Percentiles rank a stretch among this genome's conserved stretches.
phyloP scores from a whole-genome alignment of 2,329 filamentous ascomycete genomes.

The Aureobasidium pullulans region DNA sequence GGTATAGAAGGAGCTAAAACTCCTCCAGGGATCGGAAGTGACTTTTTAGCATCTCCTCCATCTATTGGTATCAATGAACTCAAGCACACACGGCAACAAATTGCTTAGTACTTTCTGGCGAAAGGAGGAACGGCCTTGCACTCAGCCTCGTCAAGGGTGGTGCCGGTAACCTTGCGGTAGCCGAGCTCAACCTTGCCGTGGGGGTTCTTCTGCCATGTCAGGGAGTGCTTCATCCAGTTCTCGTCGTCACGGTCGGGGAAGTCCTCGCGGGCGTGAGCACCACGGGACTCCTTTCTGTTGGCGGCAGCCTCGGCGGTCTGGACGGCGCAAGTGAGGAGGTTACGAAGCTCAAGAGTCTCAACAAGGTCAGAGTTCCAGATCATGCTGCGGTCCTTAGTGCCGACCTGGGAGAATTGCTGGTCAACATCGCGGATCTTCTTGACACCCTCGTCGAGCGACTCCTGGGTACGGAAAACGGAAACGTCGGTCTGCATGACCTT shows the following conservation, averaged over 20 bases:
- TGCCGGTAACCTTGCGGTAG: conserved; percentile 75
- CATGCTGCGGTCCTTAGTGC: conserved; percentile 98
- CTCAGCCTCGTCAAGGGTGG: conserved; percentile 88
- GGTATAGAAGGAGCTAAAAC: background rate
- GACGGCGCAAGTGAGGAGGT: conserved; percentile 88
- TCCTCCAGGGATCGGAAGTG: background rate
- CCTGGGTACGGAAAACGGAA: conserved; percentile 90
- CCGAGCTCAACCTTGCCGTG: conserved; percentile 79
- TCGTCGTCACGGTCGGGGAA: conserved; percentile 90
- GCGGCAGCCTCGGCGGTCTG: conserved; percentile 89
- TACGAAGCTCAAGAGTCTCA: conserved; percentile 91
- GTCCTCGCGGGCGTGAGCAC: conserved; percentile 94
- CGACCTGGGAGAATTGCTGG: conserved; percentile 68
- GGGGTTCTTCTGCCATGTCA: conserved; percentile 89
- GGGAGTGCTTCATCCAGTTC: conserved; percentile 99
- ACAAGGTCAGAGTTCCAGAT: conserved; percentile 99
- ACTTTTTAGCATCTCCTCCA: background rate
- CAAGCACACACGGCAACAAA: background rate
- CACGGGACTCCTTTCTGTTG: conserved; percentile 93
- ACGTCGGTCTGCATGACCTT: conserved; percentile 98
- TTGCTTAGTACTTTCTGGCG: conserved; percentile 15
- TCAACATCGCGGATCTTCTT: conserved; percentile 74
- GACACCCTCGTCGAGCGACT: conserved; percentile 89
- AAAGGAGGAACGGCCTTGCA: conserved; percentile 85
- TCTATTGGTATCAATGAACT: background rate